Conservation (phyloP, 371 early-diverging fungal genomes). For the Zancudomyces culisetae region DNA sequence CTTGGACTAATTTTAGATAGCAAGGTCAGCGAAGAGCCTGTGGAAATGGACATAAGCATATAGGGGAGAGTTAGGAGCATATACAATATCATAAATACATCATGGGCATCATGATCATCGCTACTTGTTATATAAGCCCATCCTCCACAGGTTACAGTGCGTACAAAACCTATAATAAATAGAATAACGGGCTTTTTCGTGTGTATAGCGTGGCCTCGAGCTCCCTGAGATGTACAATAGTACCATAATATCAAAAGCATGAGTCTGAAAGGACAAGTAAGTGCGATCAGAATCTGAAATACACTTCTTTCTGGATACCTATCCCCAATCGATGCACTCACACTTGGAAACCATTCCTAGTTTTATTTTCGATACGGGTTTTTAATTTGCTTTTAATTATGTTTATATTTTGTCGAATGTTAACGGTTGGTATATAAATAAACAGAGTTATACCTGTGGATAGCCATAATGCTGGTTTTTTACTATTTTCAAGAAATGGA, state of each 20-base stretch:
- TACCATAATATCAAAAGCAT: slow-evolving; percentile 44
- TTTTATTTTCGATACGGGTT: not conserved
- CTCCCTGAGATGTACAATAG: slow-evolving; percentile 23
- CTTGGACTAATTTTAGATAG: not conserved
- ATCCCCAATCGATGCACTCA: slow-evolving; percentile 64
- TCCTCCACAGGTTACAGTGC: slow-evolving; percentile 54
- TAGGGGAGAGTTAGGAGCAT: slow-evolving; percentile 53
- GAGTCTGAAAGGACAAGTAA: slow-evolving; percentile 48
- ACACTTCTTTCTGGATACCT: slow-evolving; percentile 55
- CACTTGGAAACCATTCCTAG: slow-evolving; percentile 64
- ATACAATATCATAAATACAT: slow-evolving; percentile 57
- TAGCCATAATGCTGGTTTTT: slow-evolving; percentile 57
- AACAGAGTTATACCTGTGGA: slow-evolving; percentile 27
- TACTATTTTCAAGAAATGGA: slow-evolving; percentile 59
- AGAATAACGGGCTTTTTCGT: slow-evolving; percentile 29
- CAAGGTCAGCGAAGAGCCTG: slow-evolving; percentile 16
- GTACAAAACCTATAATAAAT: slow-evolving; percentile 37
- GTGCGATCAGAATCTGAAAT: slow-evolving; percentile 59
- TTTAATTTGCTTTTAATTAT: not conserved
- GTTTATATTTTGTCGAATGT: not conserved
- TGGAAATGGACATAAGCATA: slow-evolving; percentile 31
- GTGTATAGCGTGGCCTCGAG: not conserved
- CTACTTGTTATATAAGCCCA: slow-evolving; percentile 68
- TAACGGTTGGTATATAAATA: not conserved
- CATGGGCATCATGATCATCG: slow-evolving; percentile 61